Conservation (phyloP, 768 basidiomycete species). For the Tylopilus plumbeoviolaceoides region DNA sequence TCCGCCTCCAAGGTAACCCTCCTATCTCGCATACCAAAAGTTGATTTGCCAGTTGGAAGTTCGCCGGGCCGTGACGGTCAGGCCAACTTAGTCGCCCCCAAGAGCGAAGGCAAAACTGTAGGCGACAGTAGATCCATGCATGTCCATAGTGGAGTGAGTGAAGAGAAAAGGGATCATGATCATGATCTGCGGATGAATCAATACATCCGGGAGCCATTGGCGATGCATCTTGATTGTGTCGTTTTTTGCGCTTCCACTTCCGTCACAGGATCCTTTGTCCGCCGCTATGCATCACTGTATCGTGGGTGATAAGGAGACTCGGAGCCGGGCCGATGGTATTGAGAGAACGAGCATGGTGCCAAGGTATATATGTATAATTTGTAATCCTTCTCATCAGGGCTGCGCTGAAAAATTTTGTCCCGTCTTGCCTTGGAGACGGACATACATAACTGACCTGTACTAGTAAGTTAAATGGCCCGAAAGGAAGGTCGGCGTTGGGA, state of each 20-base stretch:
- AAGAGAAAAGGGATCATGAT: background rate
- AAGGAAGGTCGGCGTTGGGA: background rate
- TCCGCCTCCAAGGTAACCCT: background rate
- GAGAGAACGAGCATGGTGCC: background rate
- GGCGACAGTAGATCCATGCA: background rate
- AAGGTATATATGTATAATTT: too few species aligned
- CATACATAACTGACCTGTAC: background rate
- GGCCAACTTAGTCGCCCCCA: too few species aligned
- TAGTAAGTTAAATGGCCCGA: background rate
- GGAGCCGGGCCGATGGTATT: background rate
- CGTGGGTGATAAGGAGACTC: background rate
- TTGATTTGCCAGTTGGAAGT: background rate
- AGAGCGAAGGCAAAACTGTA: too few species aligned
- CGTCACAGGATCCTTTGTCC: background rate
- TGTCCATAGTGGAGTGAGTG: too few species aligned
- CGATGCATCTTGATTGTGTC: background rate
- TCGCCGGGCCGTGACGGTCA: background rate
- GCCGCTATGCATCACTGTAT: background rate
- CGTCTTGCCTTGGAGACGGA: background rate
- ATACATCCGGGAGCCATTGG: background rate
- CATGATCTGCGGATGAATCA: background rate
- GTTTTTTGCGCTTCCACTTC: background rate
- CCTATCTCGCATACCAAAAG: background rate
- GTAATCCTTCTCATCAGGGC: background rate
- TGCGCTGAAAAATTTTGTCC: too few species aligned